Evolutionary conservation across 2,329 filamentous ascomycete species (phyloP).

Genomic region (Monosporascus sp.): DNA sequence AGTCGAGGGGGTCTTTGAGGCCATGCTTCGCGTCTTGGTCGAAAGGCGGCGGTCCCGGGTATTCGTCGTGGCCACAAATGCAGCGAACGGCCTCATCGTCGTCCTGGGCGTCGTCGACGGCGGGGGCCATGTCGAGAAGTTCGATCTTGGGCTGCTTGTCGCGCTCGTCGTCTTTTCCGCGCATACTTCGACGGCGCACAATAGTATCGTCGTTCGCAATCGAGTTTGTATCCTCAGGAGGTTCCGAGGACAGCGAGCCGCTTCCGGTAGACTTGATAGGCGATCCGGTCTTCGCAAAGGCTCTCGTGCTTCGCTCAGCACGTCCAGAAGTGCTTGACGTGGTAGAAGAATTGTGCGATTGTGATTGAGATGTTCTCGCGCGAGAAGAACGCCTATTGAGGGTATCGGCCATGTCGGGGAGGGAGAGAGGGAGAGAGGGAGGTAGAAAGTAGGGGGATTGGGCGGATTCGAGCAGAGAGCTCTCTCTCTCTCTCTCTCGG

Average conservation of each 20-base stretch:
- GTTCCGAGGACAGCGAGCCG: conserved; percentile 66
- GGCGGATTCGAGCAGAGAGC: conserved; percentile 25
- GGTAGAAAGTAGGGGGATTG: conserved; percentile 26
- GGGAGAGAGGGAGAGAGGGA: conserved; percentile 25
- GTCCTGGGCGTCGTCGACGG: conserved; percentile 67
- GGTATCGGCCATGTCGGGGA: conserved; percentile 42
- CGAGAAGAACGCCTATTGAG: conserved; percentile 83
- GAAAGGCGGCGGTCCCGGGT: conserved; percentile 73
- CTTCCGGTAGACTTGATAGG: conserved; percentile 71
- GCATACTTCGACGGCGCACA: conserved; percentile 72
- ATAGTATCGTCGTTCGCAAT: conserved; percentile 55
- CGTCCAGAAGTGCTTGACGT: conserved; percentile 74
- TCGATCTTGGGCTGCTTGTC: conserved; percentile 41
- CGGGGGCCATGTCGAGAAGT: conserved; percentile 39
- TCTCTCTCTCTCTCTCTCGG: background rate
- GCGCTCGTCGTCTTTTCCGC: conserved; percentile 60
- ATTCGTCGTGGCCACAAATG: conserved; percentile 90
- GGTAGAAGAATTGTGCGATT: conserved; percentile 71
- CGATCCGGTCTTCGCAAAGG: conserved; percentile 66
- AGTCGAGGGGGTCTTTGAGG: conserved; percentile 52
- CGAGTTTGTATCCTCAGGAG: conserved; percentile 54
- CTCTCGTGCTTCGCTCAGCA: conserved; percentile 67
- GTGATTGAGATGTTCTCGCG: conserved; percentile 73
- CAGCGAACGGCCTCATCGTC: conserved; percentile 95
- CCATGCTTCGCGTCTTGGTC: conserved; percentile 48